Evolutionary conservation across 2,329 filamentous ascomycete genomes (phyloP).

Genomic region (Amesomyces nigricolor): DNA sequence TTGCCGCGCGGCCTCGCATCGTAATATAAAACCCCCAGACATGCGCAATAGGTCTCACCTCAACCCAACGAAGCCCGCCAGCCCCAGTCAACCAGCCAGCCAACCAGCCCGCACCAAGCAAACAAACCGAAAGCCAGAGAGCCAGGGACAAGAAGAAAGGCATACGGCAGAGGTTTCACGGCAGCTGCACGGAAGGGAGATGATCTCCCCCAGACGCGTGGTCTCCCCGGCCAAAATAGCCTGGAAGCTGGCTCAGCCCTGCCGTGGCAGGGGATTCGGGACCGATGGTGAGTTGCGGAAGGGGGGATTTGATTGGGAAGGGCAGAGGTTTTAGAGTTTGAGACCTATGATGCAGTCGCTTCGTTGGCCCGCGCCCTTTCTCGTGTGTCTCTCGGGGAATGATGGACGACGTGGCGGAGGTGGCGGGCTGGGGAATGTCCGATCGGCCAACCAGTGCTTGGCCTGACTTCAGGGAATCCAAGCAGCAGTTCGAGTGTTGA

Average conservation of each 20-base stretch:
- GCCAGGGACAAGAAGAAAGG: too few relatives aligned
- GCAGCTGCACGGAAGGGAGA: too few relatives aligned
- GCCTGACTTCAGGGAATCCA: background rate
- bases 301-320: background rate
- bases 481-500: background rate
- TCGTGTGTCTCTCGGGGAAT: background rate
- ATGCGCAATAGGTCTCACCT: background rate
- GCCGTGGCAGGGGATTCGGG: constrained; percentile 9
- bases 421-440: constrained; percentile 27
- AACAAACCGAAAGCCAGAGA: too few relatives aligned
- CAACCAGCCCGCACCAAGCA: too few relatives aligned
- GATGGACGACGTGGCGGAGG: background rate
- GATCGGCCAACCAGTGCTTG: constrained; percentile 18
- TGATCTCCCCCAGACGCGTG: too few relatives aligned
- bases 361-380: background rate
- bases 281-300: constrained; percentile 4
- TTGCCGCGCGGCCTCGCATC: constrained; percentile 22
- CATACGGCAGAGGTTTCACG: too few relatives aligned
- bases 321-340: background rate
- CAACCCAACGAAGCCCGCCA: too few relatives aligned
- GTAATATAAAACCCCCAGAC: background rate
- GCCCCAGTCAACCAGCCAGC: too few relatives aligned
- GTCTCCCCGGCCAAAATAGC: too few relatives aligned
- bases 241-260: background rate
- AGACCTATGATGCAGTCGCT: background rate